Conservation (phyloP, 306 rosid genomes). For the Pyrus communis region DNA sequence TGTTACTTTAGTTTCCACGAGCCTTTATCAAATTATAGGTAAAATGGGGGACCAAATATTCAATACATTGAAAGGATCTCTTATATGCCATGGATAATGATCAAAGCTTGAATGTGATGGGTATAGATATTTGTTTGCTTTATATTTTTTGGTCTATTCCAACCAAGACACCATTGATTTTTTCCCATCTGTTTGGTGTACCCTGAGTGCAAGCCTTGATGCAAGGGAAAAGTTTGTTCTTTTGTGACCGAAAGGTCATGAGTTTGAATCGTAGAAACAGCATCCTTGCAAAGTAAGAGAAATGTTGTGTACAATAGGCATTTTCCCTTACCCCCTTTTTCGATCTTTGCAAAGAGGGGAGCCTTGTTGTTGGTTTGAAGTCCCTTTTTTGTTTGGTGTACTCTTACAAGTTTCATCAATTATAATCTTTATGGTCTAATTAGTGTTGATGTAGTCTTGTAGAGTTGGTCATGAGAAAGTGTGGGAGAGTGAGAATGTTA, state of each 20-base stretch:
- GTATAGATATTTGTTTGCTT: not conserved
- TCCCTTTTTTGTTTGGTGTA: too few species aligned
- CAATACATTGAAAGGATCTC: not conserved
- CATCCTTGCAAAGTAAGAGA: too few species aligned
- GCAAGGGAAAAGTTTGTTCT: too few species aligned
- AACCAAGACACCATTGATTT: not conserved
- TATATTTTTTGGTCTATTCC: not conserved
- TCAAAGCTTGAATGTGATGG: slow-evolving; percentile 8
- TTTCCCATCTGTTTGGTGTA: not conserved
- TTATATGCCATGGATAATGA: not conserved
- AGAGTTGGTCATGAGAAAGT: not conserved
- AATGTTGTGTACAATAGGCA: too few species aligned
- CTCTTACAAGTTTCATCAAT: not conserved
- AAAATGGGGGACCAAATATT: not conserved
- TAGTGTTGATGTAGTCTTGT: not conserved
- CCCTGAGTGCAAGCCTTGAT: too few species aligned
- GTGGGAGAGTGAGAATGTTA: not conserved
- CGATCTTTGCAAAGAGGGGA: too few species aligned
- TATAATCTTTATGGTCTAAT: not conserved
- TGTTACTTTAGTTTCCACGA: not conserved
- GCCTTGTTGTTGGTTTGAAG: too few species aligned
- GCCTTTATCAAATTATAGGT: not conserved
- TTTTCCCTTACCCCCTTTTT: too few species aligned
- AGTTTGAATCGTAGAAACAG: too few species aligned
- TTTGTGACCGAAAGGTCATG: too few species aligned